Evolutionary conservation across 257 asterid species (phyloP).

Genomic region (Solanum pinnatisectum): DNA sequence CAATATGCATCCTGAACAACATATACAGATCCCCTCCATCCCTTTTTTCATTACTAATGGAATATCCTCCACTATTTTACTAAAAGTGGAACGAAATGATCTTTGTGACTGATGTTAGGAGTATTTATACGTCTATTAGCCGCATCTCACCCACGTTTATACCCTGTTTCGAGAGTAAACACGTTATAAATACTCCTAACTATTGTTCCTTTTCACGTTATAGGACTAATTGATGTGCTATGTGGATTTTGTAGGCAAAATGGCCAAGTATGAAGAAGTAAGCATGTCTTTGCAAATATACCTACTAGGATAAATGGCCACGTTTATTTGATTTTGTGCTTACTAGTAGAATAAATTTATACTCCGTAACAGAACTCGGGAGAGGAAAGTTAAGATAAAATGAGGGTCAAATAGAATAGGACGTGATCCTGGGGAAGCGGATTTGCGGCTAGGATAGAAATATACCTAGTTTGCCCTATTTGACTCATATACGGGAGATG

Average conservation of each 20-base stretch:
- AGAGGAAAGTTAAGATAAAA: background rate
- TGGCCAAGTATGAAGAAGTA: background rate
- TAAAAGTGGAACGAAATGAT: background rate
- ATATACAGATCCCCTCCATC: background rate
- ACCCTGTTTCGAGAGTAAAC: background rate
- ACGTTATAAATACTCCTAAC: background rate
- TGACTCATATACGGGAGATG: background rate
- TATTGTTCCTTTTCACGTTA: background rate
- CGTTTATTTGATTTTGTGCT: background rate
- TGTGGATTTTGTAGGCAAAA: background rate
- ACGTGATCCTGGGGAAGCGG: background rate
- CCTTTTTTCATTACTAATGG: background rate
- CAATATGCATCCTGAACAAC: background rate
- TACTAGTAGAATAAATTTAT: background rate
- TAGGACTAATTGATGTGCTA: background rate
- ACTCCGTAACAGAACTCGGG: background rate
- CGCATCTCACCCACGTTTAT: background rate
- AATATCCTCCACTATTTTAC: background rate
- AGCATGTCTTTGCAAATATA: background rate
- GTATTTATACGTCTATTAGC: background rate
- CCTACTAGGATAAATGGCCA: background rate
- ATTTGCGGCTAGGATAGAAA: background rate
- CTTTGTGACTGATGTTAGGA: background rate
- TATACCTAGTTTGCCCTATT: background rate
- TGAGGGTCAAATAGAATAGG: background rate